These are phyloP conservation scores for Heteromeles arbutifolia DNA, from an alignment of 306 rosid genomes.

Conservation along the genomic window DNA sequence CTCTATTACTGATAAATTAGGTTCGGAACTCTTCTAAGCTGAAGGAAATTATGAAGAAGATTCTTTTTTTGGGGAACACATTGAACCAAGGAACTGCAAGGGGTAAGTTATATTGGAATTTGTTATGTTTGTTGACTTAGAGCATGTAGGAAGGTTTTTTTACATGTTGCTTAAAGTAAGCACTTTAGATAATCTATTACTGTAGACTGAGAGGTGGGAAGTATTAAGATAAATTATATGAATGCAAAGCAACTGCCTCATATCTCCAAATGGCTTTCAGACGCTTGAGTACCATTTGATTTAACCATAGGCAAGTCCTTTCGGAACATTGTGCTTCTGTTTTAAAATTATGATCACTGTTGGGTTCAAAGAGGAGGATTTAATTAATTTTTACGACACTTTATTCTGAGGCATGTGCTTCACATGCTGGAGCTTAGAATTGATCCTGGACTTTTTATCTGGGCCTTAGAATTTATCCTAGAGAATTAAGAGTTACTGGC, in stretches of 20 bases:
- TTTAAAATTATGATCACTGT: not conserved
- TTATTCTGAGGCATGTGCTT: not conserved
- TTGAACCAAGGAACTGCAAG: constrained; percentile 98
- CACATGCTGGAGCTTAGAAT: not conserved
- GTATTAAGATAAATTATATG: not conserved
- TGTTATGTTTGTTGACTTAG: constrained; percentile 9
- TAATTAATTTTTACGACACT: not conserved
- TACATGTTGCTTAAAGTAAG: not conserved
- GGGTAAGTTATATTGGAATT: constrained; percentile 42
- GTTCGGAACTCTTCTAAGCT: constrained; percentile 69
- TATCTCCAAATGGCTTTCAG: not conserved
- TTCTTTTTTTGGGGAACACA: constrained; percentile 85
- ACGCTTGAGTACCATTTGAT: not conserved
- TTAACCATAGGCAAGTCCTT: not conserved
- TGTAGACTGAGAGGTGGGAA: constrained; percentile 8
- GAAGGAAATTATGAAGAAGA: constrained; percentile 85
- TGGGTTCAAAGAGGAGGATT: not conserved
- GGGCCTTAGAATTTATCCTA: not conserved
- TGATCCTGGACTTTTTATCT: not conserved
- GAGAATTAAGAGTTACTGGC: not conserved
- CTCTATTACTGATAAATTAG: constrained; percentile 37
- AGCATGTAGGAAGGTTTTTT: constrained; percentile 9
- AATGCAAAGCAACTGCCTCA: not conserved
- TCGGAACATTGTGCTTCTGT: not conserved
- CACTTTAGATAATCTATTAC: not conserved